Base-by-base conservation (phyloP, 2,329 filamentous ascomycete species). In the Tolypocladium sp. region DNA sequence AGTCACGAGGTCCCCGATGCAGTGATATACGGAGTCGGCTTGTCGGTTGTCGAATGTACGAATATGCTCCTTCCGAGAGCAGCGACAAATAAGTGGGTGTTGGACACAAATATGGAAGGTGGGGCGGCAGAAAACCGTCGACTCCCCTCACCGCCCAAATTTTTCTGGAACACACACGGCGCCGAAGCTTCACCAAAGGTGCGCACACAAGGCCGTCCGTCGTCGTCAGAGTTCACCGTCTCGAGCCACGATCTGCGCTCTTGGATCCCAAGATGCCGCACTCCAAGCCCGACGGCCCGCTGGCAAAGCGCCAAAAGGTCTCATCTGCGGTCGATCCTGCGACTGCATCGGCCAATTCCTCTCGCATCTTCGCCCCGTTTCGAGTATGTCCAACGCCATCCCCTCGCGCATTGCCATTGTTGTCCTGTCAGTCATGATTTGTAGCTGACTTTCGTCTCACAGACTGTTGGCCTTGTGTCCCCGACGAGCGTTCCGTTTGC, bases 401-500 rank as follows among this genome's bases (percentile, higher is more conserved):
- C 37, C 56, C 17, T 54, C 27, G 20, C 17, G n/a, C 17, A 20
- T 33, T n/a, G 22, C n/a, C 22, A 17, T 13, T n/a, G 6, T n/a
- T 2, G 2, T 27, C n/a, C 4, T 13, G 25, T 8, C 42, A 30
- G 22, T 44, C 15, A 17, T 56, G 22, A 13, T 25, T 12, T 40
- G 49, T 22, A 22, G 20, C 49, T 53, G 20, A 53, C 49, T 15
- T 7, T 53, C 10, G 2, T 13, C 17, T 33, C 20, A 35, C 70
- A 96, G 91, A 97, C 93, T 54, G 84, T 99, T 64, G 94, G 94
- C 20, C 81, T 99, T 38, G 91, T 99, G 2, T 97, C 94, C 6
- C 91, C 94, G 0, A 97, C 93, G 2, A 76, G 81, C 55, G 91
- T 97, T 0, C 93, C 94, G 0, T 97, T 99, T 70, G 92, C 93